Evolutionary conservation across 2,329 filamentous ascomycete genomes (phyloP), one percentile per base, ranked within the genome.

Genomic region (Fusarium torreyae): DNA sequence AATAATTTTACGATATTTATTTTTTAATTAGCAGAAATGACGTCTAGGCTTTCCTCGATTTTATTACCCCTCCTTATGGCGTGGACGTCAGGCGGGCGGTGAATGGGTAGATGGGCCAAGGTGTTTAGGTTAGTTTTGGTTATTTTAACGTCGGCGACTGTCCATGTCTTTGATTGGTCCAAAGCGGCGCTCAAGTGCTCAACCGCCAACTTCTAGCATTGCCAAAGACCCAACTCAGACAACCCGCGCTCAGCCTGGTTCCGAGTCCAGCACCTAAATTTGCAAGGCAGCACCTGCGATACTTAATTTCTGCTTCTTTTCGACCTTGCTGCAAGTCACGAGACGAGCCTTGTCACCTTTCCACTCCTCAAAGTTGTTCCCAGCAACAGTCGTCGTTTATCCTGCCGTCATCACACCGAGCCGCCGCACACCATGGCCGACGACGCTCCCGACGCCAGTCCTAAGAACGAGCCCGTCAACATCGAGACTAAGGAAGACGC

Each of bases 401-500:
- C 52, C 59, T 60, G 39, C 66, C 44, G 49, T 69, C 65, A 63
- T 63, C 69, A 68, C 65, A 49, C 51, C 60, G 44, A 64, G 57
- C 62, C 59, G 46, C 66, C 52, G 44, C 66, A 67, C 65, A 78
- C 71, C 76, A 85, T 85, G 83, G 78, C 82, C 68, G 83, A 84
- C 76, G 81, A 83, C 63, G 73, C 76, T 57, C 81, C 78, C 74
- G 78, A 77, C 71, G 77, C 77, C 48, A 83, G 80, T 75, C 82
- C 82, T 61, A 81, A 78, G 66, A 75, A 72, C 57, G 77, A 79
- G 31, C 72, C 70, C 48, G 53, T 73, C 54, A 74, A 73, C 50
- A 69, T 79, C 66, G 79, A 81, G 58, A 74, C 74, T 34, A 84
- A 81, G 56, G 89, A 91, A 71, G 89, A 91, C 76, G 86, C 87